Conservation (phyloP, 169 alveolate genomes). For the Cryptosporidium parvum region DNA sequence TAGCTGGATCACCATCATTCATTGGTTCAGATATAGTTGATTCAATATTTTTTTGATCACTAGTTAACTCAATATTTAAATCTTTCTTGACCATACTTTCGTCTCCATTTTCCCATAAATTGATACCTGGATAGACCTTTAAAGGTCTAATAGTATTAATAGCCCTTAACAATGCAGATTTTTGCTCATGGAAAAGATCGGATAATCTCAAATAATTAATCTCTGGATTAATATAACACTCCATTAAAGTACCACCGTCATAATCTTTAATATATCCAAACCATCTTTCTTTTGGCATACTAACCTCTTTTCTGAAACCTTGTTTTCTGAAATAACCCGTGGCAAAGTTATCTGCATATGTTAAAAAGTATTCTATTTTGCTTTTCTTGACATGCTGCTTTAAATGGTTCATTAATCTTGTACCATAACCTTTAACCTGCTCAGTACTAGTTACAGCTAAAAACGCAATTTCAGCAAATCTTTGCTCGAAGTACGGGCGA, state of each 20-base stretch:
- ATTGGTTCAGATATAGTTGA: not conserved
- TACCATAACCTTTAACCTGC: conserved; percentile 98
- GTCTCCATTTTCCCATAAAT: conserved; percentile 79
- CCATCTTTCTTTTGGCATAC: conserved; percentile 96
- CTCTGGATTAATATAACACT: conserved; percentile 93
- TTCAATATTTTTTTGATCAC: conserved; percentile 3
- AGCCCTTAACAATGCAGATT: conserved; percentile 86
- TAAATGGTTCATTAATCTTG: conserved; percentile 97
- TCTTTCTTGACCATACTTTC: conserved; percentile 13
- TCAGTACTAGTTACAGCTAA: conserved; percentile 97
- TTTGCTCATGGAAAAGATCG: conserved; percentile 91
- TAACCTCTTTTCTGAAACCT: conserved; percentile 95
- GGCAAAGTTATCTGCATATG: conserved; percentile 98
- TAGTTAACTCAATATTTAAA: conserved; percentile 22
- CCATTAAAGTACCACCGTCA: conserved; percentile 99
- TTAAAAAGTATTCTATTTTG: conserved; percentile 93
- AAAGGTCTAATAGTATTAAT: conserved; percentile 87
- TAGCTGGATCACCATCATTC: not conserved
- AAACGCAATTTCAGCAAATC: conserved; percentile 98
- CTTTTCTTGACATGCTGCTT: conserved; percentile 94
- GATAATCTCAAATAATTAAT: conserved; percentile 94
- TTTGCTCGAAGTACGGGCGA: conserved; percentile 90
- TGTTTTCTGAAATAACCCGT: conserved; percentile 97
- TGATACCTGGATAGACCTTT: conserved; percentile 87
- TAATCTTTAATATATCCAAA: conserved; percentile 98